These are phyloP conservation scores for Leucaena leucocephala DNA, from an alignment of 306 rosid genomes.

Conservation along the genomic window DNA sequence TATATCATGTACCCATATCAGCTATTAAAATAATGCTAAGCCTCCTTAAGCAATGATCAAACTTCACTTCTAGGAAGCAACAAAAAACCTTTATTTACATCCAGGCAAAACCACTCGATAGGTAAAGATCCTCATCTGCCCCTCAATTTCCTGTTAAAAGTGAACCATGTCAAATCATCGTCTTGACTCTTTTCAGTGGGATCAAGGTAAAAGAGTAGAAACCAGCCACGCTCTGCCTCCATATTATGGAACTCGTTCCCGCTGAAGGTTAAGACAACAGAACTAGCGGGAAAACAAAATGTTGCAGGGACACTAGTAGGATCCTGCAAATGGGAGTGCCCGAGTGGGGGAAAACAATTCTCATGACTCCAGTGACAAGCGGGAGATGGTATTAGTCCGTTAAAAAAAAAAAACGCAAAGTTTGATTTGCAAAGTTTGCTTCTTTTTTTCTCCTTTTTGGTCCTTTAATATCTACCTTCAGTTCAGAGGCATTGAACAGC, in stretches of 20 bases:
- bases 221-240: not conserved
- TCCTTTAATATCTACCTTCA: slow-evolving; percentile 8
- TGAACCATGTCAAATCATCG: slow-evolving; percentile 5
- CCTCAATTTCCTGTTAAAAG: slow-evolving; percentile 19
- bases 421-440: slow-evolving; percentile 8
- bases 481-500: slow-evolving; percentile 19
- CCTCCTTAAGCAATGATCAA: slow-evolving; percentile 21
- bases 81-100: slow-evolving; percentile 22
- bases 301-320: slow-evolving; percentile 15
- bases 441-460: not conserved
- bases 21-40: slow-evolving; percentile 8
- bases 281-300: slow-evolving; percentile 18
- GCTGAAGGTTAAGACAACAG: slow-evolving; percentile 14
- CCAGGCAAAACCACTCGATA: slow-evolving; percentile 17
- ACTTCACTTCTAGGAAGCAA: slow-evolving; percentile 15
- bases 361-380: not conserved
- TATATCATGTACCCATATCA: not conserved
- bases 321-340: not conserved
- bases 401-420: not conserved
- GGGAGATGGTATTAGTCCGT: slow-evolving; percentile 14
- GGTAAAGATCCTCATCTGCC: slow-evolving; percentile 4
- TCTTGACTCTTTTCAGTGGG: slow-evolving; percentile 10
- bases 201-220: not conserved
- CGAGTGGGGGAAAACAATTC: not conserved
- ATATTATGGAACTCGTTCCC: slow-evolving; percentile 16